Evolutionary conservation across 164 flowering plant species (phyloP).

Genomic region (Stephania yunnanensis): DNA sequence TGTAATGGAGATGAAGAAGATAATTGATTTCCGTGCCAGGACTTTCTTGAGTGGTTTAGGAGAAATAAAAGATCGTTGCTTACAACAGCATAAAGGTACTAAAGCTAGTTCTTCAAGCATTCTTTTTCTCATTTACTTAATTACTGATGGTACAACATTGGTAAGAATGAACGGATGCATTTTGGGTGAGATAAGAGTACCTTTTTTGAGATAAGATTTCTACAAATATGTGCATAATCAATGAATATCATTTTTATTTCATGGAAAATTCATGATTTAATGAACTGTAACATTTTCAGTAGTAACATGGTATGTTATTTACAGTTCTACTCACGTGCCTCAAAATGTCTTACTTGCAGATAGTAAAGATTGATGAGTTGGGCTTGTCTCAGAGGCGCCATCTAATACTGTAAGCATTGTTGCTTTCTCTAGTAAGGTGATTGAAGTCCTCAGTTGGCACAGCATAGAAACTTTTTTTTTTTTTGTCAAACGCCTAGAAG

Average conservation of each 20-base stretch:
- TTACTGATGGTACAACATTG: neutral
- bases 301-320: too few relatives aligned
- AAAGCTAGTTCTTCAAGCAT: neutral
- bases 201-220: too few relatives aligned
- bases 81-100: neutral
- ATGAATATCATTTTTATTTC: too few relatives aligned
- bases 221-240: too few relatives aligned
- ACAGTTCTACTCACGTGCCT: too few relatives aligned
- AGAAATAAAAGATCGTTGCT: neutral
- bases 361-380: neutral
- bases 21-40: slow-evolving; percentile 7
- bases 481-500: too few relatives aligned
- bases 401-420: neutral
- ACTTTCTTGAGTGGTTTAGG: slow-evolving; percentile 1
- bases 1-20: neutral
- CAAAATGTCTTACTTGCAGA: neutral
- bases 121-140: neutral
- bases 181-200: too few relatives aligned
- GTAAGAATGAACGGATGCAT: too few relatives aligned
- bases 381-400: neutral
- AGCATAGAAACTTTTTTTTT: neutral
- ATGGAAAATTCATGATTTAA: too few relatives aligned
- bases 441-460: neutral
- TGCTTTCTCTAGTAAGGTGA: neutral
- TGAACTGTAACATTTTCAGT: too few relatives aligned